Evolutionary conservation across 345 rosid genomes (phyloP).

Genomic region (Trapa bicornis): DNA sequence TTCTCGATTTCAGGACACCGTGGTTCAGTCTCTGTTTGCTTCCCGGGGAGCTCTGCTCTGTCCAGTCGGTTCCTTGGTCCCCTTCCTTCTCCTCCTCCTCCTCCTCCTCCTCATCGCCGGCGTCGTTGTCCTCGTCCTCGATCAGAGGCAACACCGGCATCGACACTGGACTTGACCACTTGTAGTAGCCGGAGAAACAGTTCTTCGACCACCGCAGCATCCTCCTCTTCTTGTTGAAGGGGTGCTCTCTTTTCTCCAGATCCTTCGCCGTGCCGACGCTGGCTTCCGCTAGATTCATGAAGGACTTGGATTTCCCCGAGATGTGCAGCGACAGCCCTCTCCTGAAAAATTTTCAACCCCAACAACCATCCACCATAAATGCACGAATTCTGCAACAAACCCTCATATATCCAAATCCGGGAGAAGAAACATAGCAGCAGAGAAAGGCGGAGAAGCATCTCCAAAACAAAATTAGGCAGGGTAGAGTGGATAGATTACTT

Average conservation of each 20-base stretch:
- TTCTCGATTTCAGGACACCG: constrained; percentile 22
- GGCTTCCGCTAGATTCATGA: constrained; percentile 47
- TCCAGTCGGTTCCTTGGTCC: neutral
- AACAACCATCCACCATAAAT: too few species aligned
- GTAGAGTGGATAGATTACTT: neutral
- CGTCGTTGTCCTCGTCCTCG: constrained; percentile 23
- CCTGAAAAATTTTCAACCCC: too few species aligned
- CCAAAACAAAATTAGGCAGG: neutral
- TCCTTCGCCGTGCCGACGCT: constrained; percentile 31
- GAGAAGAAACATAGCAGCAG: too few species aligned
- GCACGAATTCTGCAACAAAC: too few species aligned
- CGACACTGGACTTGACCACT: constrained; percentile 41
- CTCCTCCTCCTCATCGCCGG: neutral
- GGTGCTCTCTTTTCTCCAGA: constrained; percentile 54
- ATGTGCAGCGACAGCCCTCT: too few species aligned
- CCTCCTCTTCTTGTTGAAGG: constrained; percentile 69
- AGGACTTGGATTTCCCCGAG: constrained; percentile 69
- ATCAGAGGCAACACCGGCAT: constrained; percentile 59
- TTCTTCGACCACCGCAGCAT: constrained; percentile 29
- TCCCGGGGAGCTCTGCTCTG: neutral
- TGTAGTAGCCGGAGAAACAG: constrained; percentile 28
- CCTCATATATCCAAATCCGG: too few species aligned
- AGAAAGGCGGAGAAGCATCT: neutral
- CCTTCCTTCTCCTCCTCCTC: neutral
- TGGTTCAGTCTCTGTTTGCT: neutral